phyloP scores from a whole-genome alignment of 495 filamentous ascomycete species.

The Aspergillus homomorphus region DNA sequence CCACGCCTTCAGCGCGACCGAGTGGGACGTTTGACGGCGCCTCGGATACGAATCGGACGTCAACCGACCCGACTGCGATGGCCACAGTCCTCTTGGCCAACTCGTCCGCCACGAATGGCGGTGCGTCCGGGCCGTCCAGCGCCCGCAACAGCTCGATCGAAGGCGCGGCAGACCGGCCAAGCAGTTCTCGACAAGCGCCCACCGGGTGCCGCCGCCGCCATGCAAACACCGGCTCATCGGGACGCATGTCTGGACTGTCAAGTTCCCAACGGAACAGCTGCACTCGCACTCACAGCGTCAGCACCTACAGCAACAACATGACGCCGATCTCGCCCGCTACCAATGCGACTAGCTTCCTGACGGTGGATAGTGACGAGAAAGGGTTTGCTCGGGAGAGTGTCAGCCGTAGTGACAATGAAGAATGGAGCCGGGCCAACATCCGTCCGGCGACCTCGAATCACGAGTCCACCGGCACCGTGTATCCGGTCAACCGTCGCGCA shows the following conservation, averaged over 20 bases:
- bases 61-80: slow-evolving; percentile 30
- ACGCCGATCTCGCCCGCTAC: slow-evolving; percentile 48
- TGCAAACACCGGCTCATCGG: slow-evolving; percentile 39
- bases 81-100: slow-evolving; percentile 36
- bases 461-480: slow-evolving; percentile 8
- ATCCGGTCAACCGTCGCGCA: slow-evolving; percentile 11
- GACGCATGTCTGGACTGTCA: slow-evolving; percentile 34
- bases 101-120: slow-evolving; percentile 14
- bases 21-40: background rate
- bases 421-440: slow-evolving; percentile 12
- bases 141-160: slow-evolving; percentile 23
- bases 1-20: slow-evolving; percentile 4
- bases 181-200: slow-evolving; percentile 32
- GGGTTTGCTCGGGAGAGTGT: slow-evolving; percentile 30
- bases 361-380: slow-evolving; percentile 48
- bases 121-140: slow-evolving; percentile 10
- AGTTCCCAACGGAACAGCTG: slow-evolving; percentile 43
- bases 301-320: slow-evolving; percentile 45
- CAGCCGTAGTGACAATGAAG: slow-evolving; percentile 26
- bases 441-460: slow-evolving; percentile 19
- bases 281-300: slow-evolving; percentile 43
- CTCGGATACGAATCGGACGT: slow-evolving; percentile 14
- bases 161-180: slow-evolving; percentile 25
- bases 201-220: slow-evolving; percentile 29
- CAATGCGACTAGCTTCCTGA: slow-evolving; percentile 51